Percentiles rank a stretch among this genome's conserved stretches.
Conservation (phyloP, 805 yeast species). For the Pichia nanzhaoensis region DNA sequence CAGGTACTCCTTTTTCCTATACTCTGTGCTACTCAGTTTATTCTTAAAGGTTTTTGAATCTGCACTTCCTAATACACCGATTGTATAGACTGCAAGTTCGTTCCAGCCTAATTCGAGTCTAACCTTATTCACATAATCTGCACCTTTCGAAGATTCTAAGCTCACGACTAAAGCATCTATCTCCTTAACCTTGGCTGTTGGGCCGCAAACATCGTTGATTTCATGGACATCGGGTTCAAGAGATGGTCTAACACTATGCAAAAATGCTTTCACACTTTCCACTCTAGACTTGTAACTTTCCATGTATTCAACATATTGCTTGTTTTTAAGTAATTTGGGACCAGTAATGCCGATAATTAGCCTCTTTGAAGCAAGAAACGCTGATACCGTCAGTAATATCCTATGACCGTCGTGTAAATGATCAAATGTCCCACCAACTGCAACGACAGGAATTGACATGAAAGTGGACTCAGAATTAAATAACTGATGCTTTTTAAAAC, state of each 20-base stretch:
- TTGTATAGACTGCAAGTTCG: constrained; percentile 43
- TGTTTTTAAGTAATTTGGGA: constrained; percentile 60
- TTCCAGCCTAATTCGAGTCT: constrained; percentile 53
- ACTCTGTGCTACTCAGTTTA: constrained; percentile 80
- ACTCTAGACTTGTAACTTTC: constrained; percentile 53
- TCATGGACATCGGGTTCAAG: constrained; percentile 47
- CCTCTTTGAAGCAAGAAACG: constrained; percentile 46
- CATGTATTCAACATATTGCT: constrained; percentile 61
- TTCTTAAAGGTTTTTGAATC: constrained; percentile 43
- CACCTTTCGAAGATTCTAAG: constrained; percentile 74
- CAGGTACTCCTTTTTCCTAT: constrained; percentile 41
- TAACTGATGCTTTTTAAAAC: too few relatives aligned
- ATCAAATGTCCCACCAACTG: constrained; percentile 96
- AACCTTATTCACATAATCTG: constrained; percentile 57
- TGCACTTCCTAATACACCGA: constrained; percentile 59
- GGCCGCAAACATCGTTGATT: constrained; percentile 87
- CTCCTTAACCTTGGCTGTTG: constrained; percentile 68
- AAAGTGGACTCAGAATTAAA: constrained; percentile 1
- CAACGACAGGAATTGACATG: constrained; percentile 25
- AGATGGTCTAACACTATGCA: constrained; percentile 41
- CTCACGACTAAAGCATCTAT: constrained; percentile 81
- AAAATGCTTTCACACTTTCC: constrained; percentile 39
- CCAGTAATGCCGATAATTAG: constrained; percentile 86
- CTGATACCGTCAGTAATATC: constrained; percentile 67
- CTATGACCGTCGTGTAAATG: constrained; percentile 95